Conservation (phyloP, 1,284 basidiomycete genomes). For the Coniferiporia weirii region DNA sequence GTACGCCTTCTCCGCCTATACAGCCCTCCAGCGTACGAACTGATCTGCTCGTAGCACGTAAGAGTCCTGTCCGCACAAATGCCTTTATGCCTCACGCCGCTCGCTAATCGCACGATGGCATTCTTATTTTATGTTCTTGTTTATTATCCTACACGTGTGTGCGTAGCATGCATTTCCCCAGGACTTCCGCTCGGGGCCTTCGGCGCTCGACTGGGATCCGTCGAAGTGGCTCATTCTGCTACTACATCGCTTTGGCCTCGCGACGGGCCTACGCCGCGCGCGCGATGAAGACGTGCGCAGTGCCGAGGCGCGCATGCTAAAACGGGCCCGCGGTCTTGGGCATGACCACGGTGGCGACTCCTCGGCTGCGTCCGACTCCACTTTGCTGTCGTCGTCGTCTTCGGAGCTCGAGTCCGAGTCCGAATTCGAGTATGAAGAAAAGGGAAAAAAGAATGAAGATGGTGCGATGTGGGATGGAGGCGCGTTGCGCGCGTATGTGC, state of each 20-base stretch:
- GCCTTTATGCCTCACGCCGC: conserved; percentile 18
- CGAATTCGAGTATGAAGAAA: conserved; percentile 19
- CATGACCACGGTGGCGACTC: conserved; percentile 17
- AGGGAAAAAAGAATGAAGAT: conserved; percentile 30
- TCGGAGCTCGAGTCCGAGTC: conserved; percentile 3
- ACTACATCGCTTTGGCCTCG: conserved; percentile 52
- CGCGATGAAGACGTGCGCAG: conserved; percentile 54
- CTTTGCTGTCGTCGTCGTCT: conserved; percentile 9
- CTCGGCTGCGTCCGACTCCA: background rate
- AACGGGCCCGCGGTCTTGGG: conserved; percentile 30
- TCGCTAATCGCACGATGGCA: too few relatives aligned
- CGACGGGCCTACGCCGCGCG: conserved; percentile 47
- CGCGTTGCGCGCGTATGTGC: conserved; percentile 33
- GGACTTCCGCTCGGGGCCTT: conserved; percentile 66
- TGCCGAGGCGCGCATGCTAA: conserved; percentile 51
- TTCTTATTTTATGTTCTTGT: conserved; percentile 23
- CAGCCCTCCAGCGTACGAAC: background rate
- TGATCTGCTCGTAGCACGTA: conserved; percentile 16
- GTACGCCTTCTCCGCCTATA: conserved; percentile 21
- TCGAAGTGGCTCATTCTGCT: conserved; percentile 72
- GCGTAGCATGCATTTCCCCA: conserved; percentile 72
- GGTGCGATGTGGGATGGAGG: conserved; percentile 35
- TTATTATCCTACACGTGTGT: background rate
- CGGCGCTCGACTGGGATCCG: conserved; percentile 67
- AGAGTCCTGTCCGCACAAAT: background rate